Evolutionary conservation across 176 grass and related monocot species (phyloP), one percentile per base, ranked within the genome.

Genomic region (Cocos nucifera): DNA sequence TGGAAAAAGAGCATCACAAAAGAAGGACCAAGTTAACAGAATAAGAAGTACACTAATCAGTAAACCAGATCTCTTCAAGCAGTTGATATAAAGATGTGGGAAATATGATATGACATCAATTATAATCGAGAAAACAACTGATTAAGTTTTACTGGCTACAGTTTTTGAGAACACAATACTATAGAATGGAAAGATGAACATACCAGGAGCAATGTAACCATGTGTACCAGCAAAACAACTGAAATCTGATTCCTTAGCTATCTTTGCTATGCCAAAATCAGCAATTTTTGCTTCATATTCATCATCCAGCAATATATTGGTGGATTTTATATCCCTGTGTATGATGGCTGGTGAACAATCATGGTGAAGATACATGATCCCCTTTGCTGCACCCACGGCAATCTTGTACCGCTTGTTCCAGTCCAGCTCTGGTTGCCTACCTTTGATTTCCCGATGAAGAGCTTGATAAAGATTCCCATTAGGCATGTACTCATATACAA

Each of bases 401-500:
- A 95, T 49, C 32, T 50, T 80, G 75, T 82, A 28, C 74, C 90
- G 70, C 24, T 67, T 76, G n/a, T 68, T 44, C 90, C 90, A 95
- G 57, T 78, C 66, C 60, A 95, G 53, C 76, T 86, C 86, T 2
- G 73, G 54, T 0, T 28, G 23, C 24, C 74, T 50, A 22, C 64
- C 72, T 48, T 78, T 79, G 50, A 16, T 53, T 51, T 80, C 76
- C 22, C 79, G 74, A 35, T 80, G 80, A 7, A 95, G 86, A 56
- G 79, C 79, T 56, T 87, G 79, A 71, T 86, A 75, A 15, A 95
- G 90, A 71, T 86, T 89, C 24, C 90, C 90, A 2, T 85, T 85
- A 0, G 90, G 71, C 74, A 95, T 83, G 77, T 90, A 89, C 83
- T 95, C 90, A 52, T 95, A 95, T 4, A 95, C 83, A 72, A 95